Percentiles rank a stretch among this genome's conserved stretches.
phyloP scores from a whole-genome alignment of 768 basidiomycete species.

The Lactarius psammicola region DNA sequence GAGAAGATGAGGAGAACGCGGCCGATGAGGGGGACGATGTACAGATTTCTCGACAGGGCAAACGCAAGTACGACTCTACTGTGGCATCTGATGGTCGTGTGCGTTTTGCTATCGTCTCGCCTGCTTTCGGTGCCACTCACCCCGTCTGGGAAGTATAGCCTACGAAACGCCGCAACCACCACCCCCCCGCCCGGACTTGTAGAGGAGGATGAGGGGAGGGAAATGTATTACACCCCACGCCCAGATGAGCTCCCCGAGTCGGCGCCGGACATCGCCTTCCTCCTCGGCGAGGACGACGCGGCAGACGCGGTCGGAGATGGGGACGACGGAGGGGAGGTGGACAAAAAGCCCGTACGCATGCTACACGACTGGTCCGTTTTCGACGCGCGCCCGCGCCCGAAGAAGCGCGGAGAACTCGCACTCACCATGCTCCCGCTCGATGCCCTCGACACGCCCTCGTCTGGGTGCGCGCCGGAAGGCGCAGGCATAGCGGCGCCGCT shows the following conservation, averaged over 20 bases:
- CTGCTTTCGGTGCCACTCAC: neutral
- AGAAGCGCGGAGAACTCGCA: conserved; percentile 34
- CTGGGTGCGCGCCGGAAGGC: conserved; percentile 43
- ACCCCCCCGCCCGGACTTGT: neutral
- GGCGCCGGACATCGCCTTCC: conserved; percentile 19
- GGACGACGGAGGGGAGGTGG: conserved; percentile 26
- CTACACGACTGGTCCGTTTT: conserved; percentile 61
- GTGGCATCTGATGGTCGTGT: conserved; percentile 7
- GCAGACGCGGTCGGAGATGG: conserved; percentile 26
- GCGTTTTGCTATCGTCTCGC: neutral
- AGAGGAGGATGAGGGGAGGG: neutral
- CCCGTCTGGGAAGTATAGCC: conserved; percentile 1
- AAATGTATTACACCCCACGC: conserved; percentile 15
- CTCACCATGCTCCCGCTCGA: conserved; percentile 46
- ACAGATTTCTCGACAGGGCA: neutral
- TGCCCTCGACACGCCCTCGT: conserved; percentile 39
- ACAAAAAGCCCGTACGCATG: conserved; percentile 51
- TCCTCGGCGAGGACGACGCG: conserved; percentile 33
- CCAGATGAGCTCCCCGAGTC: conserved; percentile 23
- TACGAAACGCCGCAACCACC: conserved; percentile 3
- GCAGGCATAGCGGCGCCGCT: conserved; percentile 52
- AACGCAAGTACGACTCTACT: conserved; percentile 3
- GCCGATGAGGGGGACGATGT: neutral
- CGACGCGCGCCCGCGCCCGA: conserved; percentile 40
- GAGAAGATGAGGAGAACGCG: conserved; percentile 1